Evolutionary conservation across 2,329 filamentous ascomycete genomes (phyloP).

Genomic region (Claviceps humidiphila): DNA sequence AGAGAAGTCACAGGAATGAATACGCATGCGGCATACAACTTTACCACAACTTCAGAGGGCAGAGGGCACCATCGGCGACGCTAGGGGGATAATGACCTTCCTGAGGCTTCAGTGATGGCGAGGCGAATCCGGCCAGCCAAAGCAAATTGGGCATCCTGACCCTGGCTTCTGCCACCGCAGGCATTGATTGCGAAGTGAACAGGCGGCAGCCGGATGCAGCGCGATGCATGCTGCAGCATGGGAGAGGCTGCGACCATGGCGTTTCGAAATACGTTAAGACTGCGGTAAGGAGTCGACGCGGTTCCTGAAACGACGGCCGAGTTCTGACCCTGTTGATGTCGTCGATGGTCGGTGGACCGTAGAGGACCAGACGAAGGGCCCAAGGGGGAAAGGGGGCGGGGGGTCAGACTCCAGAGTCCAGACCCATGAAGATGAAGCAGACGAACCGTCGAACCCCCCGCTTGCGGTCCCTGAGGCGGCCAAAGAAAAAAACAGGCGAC

Average conservation of each 20-base stretch:
- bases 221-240: constrained; percentile 5
- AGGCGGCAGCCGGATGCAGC: background rate
- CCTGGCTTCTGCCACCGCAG: background rate
- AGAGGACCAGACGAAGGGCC: background rate
- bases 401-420: no score
- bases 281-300: constrained; percentile 15
- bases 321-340: background rate
- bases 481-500: background rate
- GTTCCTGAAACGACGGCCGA: constrained; percentile 16
- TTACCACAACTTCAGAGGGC: no score
- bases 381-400: no score
- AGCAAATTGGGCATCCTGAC: background rate
- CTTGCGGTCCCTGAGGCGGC: no score
- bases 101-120: background rate
- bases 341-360: background rate
- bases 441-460: no score
- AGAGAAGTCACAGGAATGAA: no score
- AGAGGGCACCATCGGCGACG: constrained; percentile 3
- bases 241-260: constrained; percentile 6
- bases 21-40: no score
- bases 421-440: no score
- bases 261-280: constrained; percentile 17
- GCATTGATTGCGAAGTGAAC: background rate
- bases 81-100: constrained; percentile 3
- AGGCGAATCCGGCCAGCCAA: background rate